These are phyloP conservation scores for Calonectria pauciramosa DNA, from an alignment of 2,329 filamentous ascomycete genomes.

Conservation along the genomic window DNA sequence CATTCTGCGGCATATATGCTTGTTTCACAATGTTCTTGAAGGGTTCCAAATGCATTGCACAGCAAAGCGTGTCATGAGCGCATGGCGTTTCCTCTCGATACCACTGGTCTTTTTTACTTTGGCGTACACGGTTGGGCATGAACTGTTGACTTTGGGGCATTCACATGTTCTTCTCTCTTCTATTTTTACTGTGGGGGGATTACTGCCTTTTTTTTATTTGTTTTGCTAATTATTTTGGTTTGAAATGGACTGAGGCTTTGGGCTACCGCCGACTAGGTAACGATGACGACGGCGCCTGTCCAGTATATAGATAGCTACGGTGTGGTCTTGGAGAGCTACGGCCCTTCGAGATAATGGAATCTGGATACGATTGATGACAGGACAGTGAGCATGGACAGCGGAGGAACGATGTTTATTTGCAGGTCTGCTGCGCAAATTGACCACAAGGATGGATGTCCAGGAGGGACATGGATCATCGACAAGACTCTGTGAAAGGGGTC, in stretches of 20 bases:
- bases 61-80: constrained; percentile 57
- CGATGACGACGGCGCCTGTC: constrained; percentile 33
- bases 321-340: constrained; percentile 32
- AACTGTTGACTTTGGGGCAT: constrained; percentile 41
- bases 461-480: not conserved
- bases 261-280: constrained; percentile 25
- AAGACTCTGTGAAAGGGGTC: not conserved
- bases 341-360: constrained; percentile 34
- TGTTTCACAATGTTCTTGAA: constrained; percentile 49
- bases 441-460: constrained; percentile 26
- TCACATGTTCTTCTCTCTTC: constrained; percentile 35
- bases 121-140: constrained; percentile 45
- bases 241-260: constrained; percentile 15
- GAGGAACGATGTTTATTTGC: constrained; percentile 30
- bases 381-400: constrained; percentile 40
- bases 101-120: constrained; percentile 53
- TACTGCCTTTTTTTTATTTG: constrained; percentile 36
- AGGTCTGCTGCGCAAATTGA: constrained; percentile 43
- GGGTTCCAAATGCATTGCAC: constrained; percentile 56
- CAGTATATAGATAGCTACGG: constrained; percentile 46
- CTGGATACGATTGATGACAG: constrained; percentile 48
- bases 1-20: constrained; percentile 44
- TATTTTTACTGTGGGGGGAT: constrained; percentile 22
- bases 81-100: constrained; percentile 61
- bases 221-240: constrained; percentile 32